Base-by-base conservation (phyloP, 163 green algal genomes). In the Smithsoniella earleae region DNA sequence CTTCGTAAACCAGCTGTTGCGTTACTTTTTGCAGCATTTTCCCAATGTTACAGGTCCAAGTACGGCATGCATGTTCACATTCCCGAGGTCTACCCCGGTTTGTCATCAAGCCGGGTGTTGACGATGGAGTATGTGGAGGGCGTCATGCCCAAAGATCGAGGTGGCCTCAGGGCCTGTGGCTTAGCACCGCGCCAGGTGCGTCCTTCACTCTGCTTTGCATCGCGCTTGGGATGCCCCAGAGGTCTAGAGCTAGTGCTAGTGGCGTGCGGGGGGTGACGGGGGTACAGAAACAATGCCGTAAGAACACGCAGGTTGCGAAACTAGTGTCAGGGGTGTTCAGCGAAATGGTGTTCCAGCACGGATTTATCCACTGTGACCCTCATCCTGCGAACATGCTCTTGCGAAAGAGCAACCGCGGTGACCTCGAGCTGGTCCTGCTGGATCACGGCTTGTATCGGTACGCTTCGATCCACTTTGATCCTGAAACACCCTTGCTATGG, bases 61-160 rank as follows among this genome's bases (percentile, higher is more conserved):
- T 69, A 45, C 25, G 58, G 58, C 3, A 36, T 76, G 3, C 77
- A 66, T 10, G 89, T 94, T 27, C 75, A 82, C n/a, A 81, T 94
- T 3, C 90, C 90, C 0, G 34, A 77, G 2, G 77, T 95, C 1
- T 40, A 85, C 44, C 79, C 55, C 16, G 33, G 55, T 2, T 76
- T 86, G 43, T 83, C 74, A 27, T 82, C 76, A 36, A 45, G 77
- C 3, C 78, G 91, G 0, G 89, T 97, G 49, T 81, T 96, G 22
- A 94, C 88, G 8, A 97, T 97, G 91, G 91, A 97, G 76, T 95
- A 88, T 73, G 84, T 95, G 2, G 83, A 93, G 0, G 90, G 89
- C 4, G 79, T 84, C 6, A 78, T 75, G 25, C 78, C 77, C 46
- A 30, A 34, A 5, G 58, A 69, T 36, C 58, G 30, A n/a, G 58